Percentiles rank a stretch among this genome's conserved stretches.
Conservation (phyloP, 352 stramenopile genomes). For the Pythium aquatile region DNA sequence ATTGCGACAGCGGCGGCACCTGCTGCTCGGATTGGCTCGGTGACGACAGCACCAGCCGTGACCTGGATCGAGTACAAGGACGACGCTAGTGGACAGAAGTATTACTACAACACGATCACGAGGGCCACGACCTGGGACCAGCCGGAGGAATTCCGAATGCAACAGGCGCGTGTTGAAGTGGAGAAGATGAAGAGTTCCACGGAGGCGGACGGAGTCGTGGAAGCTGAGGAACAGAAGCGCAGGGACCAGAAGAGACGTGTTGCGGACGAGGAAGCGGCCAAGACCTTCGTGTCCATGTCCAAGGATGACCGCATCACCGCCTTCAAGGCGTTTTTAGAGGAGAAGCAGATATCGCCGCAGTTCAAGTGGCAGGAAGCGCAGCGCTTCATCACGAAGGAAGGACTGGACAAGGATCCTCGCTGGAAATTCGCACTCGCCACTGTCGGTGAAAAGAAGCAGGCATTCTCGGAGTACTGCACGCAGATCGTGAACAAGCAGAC, state of each 20-base stretch:
- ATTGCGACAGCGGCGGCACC: background rate
- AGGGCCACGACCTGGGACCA: slow-evolving; percentile 82
- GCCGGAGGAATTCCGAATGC: slow-evolving; percentile 73
- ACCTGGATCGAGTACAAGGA: slow-evolving; percentile 85
- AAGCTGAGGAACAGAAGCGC: slow-evolving; percentile 30
- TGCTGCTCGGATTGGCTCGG: background rate
- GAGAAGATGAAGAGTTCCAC: slow-evolving; percentile 55
- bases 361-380: slow-evolving; percentile 78
- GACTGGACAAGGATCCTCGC: slow-evolving; percentile 49
- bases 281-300: slow-evolving; percentile 48
- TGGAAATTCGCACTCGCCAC: slow-evolving; percentile 68
- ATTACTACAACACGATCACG: slow-evolving; percentile 80
- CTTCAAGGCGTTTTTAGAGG: slow-evolving; percentile 75
- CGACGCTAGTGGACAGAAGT: slow-evolving; percentile 57
- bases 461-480: slow-evolving; percentile 80
- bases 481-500: slow-evolving; percentile 65
- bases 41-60: background rate
- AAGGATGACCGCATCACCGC: slow-evolving; percentile 46
- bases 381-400: slow-evolving; percentile 58
- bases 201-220: slow-evolving; percentile 13
- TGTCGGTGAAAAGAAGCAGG: slow-evolving; percentile 82
- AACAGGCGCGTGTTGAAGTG: slow-evolving; percentile 67
- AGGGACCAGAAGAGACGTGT: slow-evolving; percentile 48
- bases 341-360: slow-evolving; percentile 62
- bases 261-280: slow-evolving; percentile 38